phyloP scores from a whole-genome alignment of 208 protist species.

The Wallacemonas collosoma region DNA sequence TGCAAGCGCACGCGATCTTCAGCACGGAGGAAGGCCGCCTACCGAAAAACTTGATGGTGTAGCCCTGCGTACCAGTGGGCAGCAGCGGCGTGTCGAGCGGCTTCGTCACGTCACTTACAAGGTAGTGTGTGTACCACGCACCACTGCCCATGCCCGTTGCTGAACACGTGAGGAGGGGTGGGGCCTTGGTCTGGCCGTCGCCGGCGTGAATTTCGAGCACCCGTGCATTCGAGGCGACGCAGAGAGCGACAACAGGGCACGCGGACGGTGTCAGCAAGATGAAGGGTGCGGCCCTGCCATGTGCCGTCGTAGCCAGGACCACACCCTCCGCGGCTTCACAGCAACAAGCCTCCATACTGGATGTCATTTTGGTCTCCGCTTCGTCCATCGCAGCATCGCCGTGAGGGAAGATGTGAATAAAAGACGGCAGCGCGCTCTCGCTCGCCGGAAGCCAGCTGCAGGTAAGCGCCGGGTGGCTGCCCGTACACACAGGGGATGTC shows the following conservation, averaged over 20 bases:
- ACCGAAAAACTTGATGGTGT: constrained; percentile 46
- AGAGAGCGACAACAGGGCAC: constrained; percentile 22
- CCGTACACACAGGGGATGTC: not conserved
- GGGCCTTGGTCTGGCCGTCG: not conserved
- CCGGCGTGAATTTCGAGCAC: constrained; percentile 21
- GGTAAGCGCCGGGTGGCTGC: not conserved
- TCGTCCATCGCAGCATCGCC: constrained; percentile 4
- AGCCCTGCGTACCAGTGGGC: not conserved
- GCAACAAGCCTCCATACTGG: not conserved
- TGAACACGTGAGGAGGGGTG: constrained; percentile 28
- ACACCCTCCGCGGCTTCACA: not conserved
- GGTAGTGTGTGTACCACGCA: constrained; percentile 11
- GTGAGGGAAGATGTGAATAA: constrained; percentile 4
- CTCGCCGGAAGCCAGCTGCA: constrained; percentile 24
- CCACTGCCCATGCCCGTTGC: constrained; percentile 12
- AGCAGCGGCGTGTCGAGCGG: constrained; percentile 11
- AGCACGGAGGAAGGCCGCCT: constrained; percentile 20
- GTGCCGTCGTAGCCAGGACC: not conserved
- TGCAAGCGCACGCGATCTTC: constrained; percentile 20
- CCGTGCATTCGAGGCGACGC: constrained; percentile 29
- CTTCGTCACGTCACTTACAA: not conserved
- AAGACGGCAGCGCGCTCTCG: not conserved
- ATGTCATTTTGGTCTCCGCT: constrained; percentile 12
- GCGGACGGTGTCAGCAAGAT: constrained; percentile 16
- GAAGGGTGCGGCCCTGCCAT: constrained; percentile 24